phyloP scores from a whole-genome alignment of 345 rosid genomes.

The Hibiscus mutabilis region DNA sequence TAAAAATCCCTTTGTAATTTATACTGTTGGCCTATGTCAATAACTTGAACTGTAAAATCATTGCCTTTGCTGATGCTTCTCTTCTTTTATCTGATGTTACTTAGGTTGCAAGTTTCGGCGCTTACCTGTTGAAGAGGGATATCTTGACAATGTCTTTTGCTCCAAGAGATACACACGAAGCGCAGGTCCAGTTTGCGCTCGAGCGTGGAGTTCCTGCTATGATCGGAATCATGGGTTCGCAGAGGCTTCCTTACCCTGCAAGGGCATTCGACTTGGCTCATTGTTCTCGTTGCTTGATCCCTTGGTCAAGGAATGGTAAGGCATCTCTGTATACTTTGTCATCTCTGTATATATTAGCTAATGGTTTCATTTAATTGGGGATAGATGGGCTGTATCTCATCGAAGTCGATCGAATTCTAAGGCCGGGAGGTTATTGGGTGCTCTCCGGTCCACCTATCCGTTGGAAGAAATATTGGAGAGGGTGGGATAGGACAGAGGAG shows the following conservation, averaged over 20 bases:
- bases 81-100: too few species aligned
- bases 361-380: slow-evolving; percentile 3
- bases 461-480: slow-evolving; percentile 91
- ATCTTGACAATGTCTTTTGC: slow-evolving; percentile 83
- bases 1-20: background rate
- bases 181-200: slow-evolving; percentile 91
- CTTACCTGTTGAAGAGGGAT: slow-evolving; percentile 85
- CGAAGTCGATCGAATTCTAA: slow-evolving; percentile 82
- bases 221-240: slow-evolving; percentile 76
- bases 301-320: slow-evolving; percentile 67
- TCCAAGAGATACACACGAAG: slow-evolving; percentile 95
- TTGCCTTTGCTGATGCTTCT: background rate
- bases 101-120: slow-evolving; percentile 96
- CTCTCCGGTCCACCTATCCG: slow-evolving; percentile 89
- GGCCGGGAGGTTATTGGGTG: slow-evolving; percentile 96
- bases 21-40: background rate
- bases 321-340: background rate
- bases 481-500: slow-evolving; percentile 80
- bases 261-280: slow-evolving; percentile 97
- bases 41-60: background rate
- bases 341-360: slow-evolving; percentile 7
- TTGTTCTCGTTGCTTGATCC: slow-evolving; percentile 94
- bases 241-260: slow-evolving; percentile 88
- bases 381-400: slow-evolving; percentile 75
- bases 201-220: slow-evolving; percentile 98